Percentiles rank a stretch among this genome's conserved stretches.
Evolutionary conservation across 495 filamentous ascomycete genomes (phyloP).

Genomic region (Penicillium parvum): DNA sequence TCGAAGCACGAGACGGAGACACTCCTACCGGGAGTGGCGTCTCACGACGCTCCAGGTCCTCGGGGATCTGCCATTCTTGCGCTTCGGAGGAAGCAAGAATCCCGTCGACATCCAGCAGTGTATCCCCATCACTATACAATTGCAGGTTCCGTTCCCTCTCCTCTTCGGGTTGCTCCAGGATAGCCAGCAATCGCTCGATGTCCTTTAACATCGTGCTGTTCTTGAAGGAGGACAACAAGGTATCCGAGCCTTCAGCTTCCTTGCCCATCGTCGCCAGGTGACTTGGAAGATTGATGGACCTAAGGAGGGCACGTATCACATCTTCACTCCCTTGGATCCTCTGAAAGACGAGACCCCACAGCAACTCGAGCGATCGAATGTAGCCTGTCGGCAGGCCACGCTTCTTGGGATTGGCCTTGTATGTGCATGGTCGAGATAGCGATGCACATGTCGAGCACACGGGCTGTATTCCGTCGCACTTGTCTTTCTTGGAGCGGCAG

Average conservation of each 20-base stretch:
- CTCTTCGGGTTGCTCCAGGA: constrained; percentile 40
- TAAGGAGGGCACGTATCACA: constrained; percentile 39
- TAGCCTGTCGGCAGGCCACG: constrained; percentile 50
- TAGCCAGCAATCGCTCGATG: constrained; percentile 49
- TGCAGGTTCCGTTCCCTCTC: constrained; percentile 25
- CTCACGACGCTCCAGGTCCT: constrained; percentile 22
- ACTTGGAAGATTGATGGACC: constrained; percentile 35
- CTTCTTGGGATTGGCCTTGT: constrained; percentile 65
- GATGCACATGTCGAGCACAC: constrained; percentile 59
- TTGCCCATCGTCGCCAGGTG: constrained; percentile 43
- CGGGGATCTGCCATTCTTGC: constrained; percentile 38
- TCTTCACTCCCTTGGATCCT: constrained; percentile 44
- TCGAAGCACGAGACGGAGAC: constrained; percentile 32
- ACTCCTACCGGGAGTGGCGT: constrained; percentile 17
- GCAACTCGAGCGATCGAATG: constrained; percentile 36
- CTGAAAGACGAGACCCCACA: constrained; percentile 41
- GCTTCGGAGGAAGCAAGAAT: constrained; percentile 33
- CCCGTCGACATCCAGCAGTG: constrained; percentile 32
- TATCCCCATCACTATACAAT: constrained; percentile 24
- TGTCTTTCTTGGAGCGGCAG: constrained; percentile 61
- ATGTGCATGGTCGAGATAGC: constrained; percentile 58
- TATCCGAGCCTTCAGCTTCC: constrained; percentile 41
- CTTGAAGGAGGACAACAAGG: constrained; percentile 50
- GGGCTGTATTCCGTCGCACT: constrained; percentile 62
- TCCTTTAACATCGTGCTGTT: constrained; percentile 49